Conservation (phyloP, 306 rosid genomes). For the Glycine tomentella region DNA sequence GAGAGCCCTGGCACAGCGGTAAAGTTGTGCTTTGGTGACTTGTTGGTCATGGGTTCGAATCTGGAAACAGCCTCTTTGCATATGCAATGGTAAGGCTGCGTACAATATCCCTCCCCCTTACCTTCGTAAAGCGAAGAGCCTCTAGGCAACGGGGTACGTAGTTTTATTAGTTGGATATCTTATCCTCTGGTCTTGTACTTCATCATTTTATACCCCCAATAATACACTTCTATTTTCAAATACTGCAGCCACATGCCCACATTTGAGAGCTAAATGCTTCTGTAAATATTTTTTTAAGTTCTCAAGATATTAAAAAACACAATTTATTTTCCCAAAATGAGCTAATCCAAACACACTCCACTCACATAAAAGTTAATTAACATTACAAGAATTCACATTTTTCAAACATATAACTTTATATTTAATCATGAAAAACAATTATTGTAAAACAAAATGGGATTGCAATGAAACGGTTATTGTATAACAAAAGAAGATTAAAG, state of each 20-base stretch:
- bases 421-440: slow-evolving; percentile 4
- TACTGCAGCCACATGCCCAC: neutral
- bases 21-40: too few relatives aligned
- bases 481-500: neutral
- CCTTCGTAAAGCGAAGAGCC: too few relatives aligned
- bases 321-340: neutral
- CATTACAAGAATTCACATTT: neutral
- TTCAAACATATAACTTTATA: slow-evolving; percentile 23
- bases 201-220: neutral
- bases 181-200: slow-evolving; percentile 19
- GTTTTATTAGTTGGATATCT: neutral
- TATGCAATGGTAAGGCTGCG: too few relatives aligned
- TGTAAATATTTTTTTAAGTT: neutral
- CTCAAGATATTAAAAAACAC: neutral
- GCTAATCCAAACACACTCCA: neutral
- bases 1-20: too few relatives aligned
- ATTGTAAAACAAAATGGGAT: slow-evolving; percentile 2
- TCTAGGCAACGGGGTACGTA: too few relatives aligned
- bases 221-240: slow-evolving; percentile 6
- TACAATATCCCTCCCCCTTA: too few relatives aligned
- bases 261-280: neutral
- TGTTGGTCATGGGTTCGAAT: too few relatives aligned
- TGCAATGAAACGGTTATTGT: neutral
- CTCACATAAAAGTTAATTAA: neutral
- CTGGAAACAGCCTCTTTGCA: too few relatives aligned